Conservation (phyloP, 352 stramenopile genomes). For the Elongisporangium prolatum region DNA sequence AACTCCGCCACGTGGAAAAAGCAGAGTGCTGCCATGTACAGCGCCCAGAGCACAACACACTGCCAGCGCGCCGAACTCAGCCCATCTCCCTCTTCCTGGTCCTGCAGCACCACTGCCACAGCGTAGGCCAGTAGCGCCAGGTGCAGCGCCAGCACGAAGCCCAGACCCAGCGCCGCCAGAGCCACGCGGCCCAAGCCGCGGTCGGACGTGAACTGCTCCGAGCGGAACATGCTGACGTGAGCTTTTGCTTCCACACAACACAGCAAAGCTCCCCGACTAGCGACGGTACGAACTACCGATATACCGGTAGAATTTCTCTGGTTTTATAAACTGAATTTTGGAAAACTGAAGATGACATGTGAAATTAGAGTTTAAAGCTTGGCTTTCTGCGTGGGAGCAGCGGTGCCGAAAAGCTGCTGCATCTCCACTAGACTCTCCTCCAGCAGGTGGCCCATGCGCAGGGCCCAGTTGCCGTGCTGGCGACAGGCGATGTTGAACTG, state of each 20-base stretch:
- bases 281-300: no score
- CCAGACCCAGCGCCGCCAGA: conserved; percentile 68
- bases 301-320: no score
- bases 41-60: conserved; percentile 60
- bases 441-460: conserved; percentile 65
- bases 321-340: neutral
- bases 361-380: conserved; percentile 22
- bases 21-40: conserved; percentile 71
- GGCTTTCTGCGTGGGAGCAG: conserved; percentile 19
- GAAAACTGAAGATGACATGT: neutral
- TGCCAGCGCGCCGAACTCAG: conserved; percentile 28
- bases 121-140: conserved; percentile 37
- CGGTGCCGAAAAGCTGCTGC: conserved; percentile 52
- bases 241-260: neutral
- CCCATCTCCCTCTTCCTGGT: neutral
- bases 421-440: conserved; percentile 79
- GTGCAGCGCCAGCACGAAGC: conserved; percentile 72
- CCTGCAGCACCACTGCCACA: conserved; percentile 16
- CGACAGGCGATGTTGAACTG: conserved; percentile 84
- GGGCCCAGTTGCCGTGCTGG: conserved; percentile 37
- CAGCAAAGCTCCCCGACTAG: no score
- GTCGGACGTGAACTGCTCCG: conserved; percentile 72
- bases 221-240: conserved; percentile 47
- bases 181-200: conserved; percentile 71
- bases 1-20: conserved; percentile 88